Evolutionary conservation across 768 basidiomycete species (phyloP), one percentile per base, ranked within the genome.

Genomic region (Psilocybe azurescens): DNA sequence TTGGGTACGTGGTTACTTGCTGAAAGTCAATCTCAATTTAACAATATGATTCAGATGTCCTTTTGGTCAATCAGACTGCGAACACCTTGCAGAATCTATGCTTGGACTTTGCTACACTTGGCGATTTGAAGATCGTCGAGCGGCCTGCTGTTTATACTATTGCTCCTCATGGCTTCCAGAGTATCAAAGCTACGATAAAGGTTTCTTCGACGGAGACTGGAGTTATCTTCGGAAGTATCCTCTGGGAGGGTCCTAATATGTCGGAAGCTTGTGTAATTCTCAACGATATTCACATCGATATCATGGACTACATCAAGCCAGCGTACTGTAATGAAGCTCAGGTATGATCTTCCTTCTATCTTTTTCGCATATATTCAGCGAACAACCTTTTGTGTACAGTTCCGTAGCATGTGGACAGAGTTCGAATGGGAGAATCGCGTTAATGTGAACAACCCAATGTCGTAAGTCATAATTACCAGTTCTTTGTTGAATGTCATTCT

Each of bases 381-480:
- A 1, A n/a, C 28, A 29, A 10, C 18, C 52, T 36, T 49, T 24
- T 38, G n/a, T 16, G 64, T 32, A 13, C 52, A 96, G 91, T 97
- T 97, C 87, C 87, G 97, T 33, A 93, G 87, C 74, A 97, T 97
- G 95, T 97, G 97, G 97, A 99, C 96, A 29, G 97, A 99, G 75
- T 99, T 99, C 70, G 97, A 99, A 75, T 99, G 97, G 97, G 97
- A 99, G 83, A 99, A 99, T 79, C 86, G 96, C 69, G 97, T 99
- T 58, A 98, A 98, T 71, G 93, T 98, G 58, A 89, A 89, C 66
- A 92, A 89, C 50, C 77, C 86, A 24, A 86, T 96, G 75, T 85
- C 89, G 91, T 93, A 78, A 68, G 92, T 86, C 50, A 24, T 28
- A 61, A 48, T 41, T 60, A 53, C 61, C 58, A 5, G 56, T 47